Base-by-base conservation (phyloP, 768 basidiomycete species). In the Cystofilobasidium macerans region DNA sequence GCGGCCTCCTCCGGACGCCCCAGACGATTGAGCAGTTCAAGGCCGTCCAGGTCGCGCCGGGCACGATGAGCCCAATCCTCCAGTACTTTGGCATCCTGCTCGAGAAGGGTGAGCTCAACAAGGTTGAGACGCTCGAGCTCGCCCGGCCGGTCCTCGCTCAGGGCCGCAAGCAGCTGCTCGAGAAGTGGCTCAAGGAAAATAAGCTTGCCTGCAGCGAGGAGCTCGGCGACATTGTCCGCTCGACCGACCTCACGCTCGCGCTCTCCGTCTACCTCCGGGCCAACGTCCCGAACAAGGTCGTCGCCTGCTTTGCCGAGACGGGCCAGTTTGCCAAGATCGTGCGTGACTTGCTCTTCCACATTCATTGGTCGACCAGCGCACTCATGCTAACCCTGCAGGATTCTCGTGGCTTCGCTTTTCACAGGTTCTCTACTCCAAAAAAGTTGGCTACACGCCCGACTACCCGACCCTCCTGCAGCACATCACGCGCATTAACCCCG, bases 171-270 rank as follows among this genome's bases (percentile, higher is more conserved):
- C 90, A 97, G 73, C 79, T 98, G 53, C 80, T 99, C 20, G 95
- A 99, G 80, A 98, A 98, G 73, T 99, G 95, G 95, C 79, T 99
- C 69, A 99, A 99, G 78, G 95, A 99, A 81, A 97, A 95, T 79
- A 99, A 98, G 91, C 85, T 99, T 61, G 93, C 94, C 64, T 99
- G 95, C 79, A 92, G 88, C 71, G 95, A 99, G 77, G 94, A 99
- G 75, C 85, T 99, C 30, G 95, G 95, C 43, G 94, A 99, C 73
- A 87, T 98, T 64, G 94, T 98, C 61, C 86, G 95, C 38, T 76
- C 86, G 24, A 85, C 92, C 75, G 95, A 99, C 76, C 89, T 97
- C 87, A 97, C 91, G 0, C 83, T 99, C 64, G 95, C 95, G 14
- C 82, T 99, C 56, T 94, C 92, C 69, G 92, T 99, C 64, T 99